Evolutionary conservation across 257 asterid genomes (phyloP).

Genomic region (Ocimum tenuiflorum): DNA sequence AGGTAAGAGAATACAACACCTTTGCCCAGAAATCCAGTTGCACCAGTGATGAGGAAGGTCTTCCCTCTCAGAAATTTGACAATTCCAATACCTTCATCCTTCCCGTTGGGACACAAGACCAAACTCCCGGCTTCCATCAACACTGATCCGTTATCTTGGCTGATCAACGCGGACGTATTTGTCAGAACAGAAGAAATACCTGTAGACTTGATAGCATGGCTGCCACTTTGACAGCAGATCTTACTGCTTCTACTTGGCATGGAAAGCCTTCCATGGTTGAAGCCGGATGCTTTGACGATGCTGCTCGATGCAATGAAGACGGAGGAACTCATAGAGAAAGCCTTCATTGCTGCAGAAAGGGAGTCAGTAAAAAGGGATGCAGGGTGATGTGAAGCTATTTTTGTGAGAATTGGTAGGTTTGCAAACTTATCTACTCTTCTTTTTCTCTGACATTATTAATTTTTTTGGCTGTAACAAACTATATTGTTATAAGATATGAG

Average conservation of each 20-base stretch:
- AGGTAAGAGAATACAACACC: constrained; percentile 24
- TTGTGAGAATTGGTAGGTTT: constrained; percentile 34
- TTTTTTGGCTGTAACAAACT: constrained; percentile 26
- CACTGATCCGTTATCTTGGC: constrained; percentile 32
- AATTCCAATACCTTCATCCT: constrained; percentile 68
- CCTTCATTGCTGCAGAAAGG: constrained; percentile 50
- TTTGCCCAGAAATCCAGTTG: constrained; percentile 73
- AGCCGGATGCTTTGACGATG: background rate
- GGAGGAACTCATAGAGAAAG: constrained; percentile 46
- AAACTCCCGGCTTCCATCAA: constrained; percentile 38
- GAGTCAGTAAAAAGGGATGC: constrained; percentile 20
- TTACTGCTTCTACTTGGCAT: constrained; percentile 17
- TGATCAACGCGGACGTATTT: constrained; percentile 42
- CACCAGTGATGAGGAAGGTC: constrained; percentile 58
- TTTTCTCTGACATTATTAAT: background rate
- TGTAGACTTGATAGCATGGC: constrained; percentile 39
- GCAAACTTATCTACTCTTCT: constrained; percentile 28
- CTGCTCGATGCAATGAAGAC: constrained; percentile 29
- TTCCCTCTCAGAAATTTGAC: constrained; percentile 51
- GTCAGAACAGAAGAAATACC: constrained; percentile 52
- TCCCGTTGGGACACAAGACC: constrained; percentile 48
- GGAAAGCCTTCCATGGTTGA: constrained; percentile 12
- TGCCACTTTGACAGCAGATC: constrained; percentile 45
- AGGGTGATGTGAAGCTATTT: constrained; percentile 22
- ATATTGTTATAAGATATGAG: constrained; percentile 42